Evolutionary conservation across 2,329 filamentous ascomycete genomes (phyloP).

Genomic region (Emergomyces orientalis): DNA sequence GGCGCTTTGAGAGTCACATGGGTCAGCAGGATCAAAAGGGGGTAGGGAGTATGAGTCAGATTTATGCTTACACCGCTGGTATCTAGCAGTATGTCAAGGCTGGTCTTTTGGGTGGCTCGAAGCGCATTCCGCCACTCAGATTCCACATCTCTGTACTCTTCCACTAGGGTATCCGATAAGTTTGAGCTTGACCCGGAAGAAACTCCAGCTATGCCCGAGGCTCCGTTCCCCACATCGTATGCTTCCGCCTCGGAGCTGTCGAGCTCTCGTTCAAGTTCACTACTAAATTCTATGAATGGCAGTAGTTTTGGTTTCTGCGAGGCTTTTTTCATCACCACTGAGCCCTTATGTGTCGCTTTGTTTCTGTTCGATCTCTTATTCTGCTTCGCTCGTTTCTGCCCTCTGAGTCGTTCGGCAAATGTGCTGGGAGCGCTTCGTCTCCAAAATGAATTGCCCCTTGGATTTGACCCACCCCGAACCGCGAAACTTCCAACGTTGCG

Average conservation of each 20-base stretch:
- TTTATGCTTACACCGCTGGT: conserved; percentile 24
- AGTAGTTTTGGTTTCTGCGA: not conserved
- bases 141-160: conserved; percentile 4
- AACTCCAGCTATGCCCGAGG: conserved; percentile 10
- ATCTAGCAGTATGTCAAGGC: conserved; percentile 21
- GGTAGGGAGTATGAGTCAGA: not conserved
- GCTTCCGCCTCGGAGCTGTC: not conserved
- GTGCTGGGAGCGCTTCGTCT: not conserved
- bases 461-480: not conserved
- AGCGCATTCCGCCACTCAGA: conserved; percentile 7
- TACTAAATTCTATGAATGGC: not conserved
- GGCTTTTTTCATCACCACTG: not conserved
- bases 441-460: not conserved
- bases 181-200: conserved; percentile 6
- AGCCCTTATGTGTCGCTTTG: not conserved
- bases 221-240: not conserved
- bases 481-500: not conserved
- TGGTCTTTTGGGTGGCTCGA: conserved; percentile 10
- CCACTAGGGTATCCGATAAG: conserved; percentile 5
- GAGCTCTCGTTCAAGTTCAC: not conserved
- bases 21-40: not conserved
- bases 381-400: not conserved
- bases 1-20: conserved; percentile 22
- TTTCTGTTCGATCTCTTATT: not conserved
- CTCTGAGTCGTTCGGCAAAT: conserved; percentile 3